phyloP scores from a whole-genome alignment of 2,329 filamentous ascomycete genomes.

The Thielaviopsis ethacetica region DNA sequence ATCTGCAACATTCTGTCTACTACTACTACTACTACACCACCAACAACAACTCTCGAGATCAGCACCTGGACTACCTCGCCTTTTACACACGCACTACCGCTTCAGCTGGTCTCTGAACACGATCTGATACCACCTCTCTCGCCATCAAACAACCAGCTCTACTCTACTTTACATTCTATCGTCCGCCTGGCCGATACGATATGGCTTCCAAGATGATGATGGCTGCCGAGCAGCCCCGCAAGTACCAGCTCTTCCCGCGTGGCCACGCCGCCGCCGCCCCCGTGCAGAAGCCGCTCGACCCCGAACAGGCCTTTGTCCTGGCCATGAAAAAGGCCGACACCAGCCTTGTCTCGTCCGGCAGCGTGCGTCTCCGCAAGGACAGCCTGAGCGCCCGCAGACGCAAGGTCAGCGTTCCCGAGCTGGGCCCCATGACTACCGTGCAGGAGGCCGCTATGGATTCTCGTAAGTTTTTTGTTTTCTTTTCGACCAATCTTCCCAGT shows the following conservation, averaged over 20 bases:
- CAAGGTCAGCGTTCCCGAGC: conserved; percentile 47
- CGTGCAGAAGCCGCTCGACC: conserved; percentile 29
- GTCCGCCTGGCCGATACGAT: background rate
- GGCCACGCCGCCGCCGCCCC: conserved; percentile 26
- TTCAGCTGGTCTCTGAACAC: background rate
- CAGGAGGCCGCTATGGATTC: conserved; percentile 54
- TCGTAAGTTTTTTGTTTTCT: conserved; percentile 30
- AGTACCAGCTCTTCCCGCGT: conserved; percentile 45
- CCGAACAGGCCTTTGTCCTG: conserved; percentile 31
- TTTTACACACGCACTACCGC: background rate
- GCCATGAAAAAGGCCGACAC: conserved; percentile 27
- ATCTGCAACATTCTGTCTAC: background rate
- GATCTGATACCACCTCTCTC: background rate
- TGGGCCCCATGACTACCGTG: conserved; percentile 52
- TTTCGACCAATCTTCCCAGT: conserved; percentile 2
- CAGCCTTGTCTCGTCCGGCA: conserved; percentile 23
- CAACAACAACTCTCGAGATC: too few species aligned
- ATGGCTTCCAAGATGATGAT: conserved; percentile 1
- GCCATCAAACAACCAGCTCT: background rate
- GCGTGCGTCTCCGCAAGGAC: conserved; percentile 37
- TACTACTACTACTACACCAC: background rate
- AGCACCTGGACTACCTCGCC: background rate
- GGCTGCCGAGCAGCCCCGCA: conserved; percentile 20
- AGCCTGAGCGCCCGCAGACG: conserved; percentile 39
- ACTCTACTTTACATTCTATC: background rate